Evolutionary conservation across 108 stramenopile genomes (phyloP), one percentile per base, ranked within the genome.

Genomic region (Fragilaria radians): DNA sequence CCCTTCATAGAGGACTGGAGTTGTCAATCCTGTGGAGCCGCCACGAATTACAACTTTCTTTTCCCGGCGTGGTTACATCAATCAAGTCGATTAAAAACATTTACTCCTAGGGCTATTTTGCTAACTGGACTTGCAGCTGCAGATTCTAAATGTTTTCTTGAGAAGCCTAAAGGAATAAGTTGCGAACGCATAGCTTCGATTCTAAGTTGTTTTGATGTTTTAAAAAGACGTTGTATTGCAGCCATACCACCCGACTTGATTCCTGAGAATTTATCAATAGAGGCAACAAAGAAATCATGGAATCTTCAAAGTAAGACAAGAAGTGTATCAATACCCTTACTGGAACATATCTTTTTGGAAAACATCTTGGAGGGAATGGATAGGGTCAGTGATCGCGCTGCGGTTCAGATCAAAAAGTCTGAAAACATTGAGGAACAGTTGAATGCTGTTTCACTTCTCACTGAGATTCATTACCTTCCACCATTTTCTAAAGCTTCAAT

Each of bases 191-290:
- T 4, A 2, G 1, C 11, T 5, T 5, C 67, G 3, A 65, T 72
- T 42, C 32, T 31, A 0, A 50, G 67, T 9, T 75, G 70, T 27
- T 75, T 79, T 25, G 62, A 71, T 59, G 23, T 75, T 27, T 46
- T 80, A 30, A 76, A 73, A 46, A 28, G 49, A 52, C 52, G 74
- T 27, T 80, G 79, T 46, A 14, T 80, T n/a, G 32, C 32, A 4
- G 70, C 59, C 0, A 63, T 63, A 0, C 14, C 60, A 5, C 60
- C 71, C 18, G 70, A 67, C 52, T 59, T 23, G 45, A 14, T 42
- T 48, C 59, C 70, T 7, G 36, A 17, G 57, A 60, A 3, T n/a
- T 61, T 25, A 48, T 49, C 28, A 28, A 62, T 24, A 49, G 50
- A 53, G 65, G 60, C 34, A 57, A 68, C 5, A 46, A 66, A 47